Percentiles rank a stretch among this genome's conserved stretches.
Conservation (phyloP, 2,329 filamentous ascomycete species). For the Penicillium crustosum region DNA sequence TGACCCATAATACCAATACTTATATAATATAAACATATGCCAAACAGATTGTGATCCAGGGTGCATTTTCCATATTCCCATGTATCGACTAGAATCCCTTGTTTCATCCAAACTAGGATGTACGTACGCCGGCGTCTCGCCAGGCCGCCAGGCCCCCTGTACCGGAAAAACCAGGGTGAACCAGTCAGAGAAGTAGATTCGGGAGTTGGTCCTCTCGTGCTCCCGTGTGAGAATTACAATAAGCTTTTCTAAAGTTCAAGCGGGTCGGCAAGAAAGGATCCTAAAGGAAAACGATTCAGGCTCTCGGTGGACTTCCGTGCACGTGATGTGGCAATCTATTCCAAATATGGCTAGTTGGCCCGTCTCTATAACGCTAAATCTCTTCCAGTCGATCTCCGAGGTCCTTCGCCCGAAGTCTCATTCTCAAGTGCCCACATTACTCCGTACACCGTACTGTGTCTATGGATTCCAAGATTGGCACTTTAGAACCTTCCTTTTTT, state of each 20-base stretch:
- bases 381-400: background rate
- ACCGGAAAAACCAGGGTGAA: background rate
- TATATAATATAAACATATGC: background rate
- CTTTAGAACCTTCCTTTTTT: background rate
- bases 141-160: background rate
- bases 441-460: no score
- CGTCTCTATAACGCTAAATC: constrained; percentile 1
- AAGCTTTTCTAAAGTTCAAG: constrained; percentile 1
- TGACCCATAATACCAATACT: background rate
- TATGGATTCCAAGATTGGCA: background rate
- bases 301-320: background rate
- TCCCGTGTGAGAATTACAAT: background rate
- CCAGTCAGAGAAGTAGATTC: background rate
- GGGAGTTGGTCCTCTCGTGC: background rate
- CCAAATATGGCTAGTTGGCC: background rate
- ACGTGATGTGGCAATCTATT: background rate
- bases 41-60: background rate
- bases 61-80: background rate
- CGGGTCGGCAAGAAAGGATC: background rate
- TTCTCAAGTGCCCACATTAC: background rate
- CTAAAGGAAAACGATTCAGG: background rate
- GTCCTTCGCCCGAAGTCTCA: background rate
- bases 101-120: constrained; percentile 3
- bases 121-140: background rate
- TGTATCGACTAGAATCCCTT: background rate